Conservation (phyloP, 495 filamentous ascomycete genomes). For the Mycothermus thermophilus region DNA sequence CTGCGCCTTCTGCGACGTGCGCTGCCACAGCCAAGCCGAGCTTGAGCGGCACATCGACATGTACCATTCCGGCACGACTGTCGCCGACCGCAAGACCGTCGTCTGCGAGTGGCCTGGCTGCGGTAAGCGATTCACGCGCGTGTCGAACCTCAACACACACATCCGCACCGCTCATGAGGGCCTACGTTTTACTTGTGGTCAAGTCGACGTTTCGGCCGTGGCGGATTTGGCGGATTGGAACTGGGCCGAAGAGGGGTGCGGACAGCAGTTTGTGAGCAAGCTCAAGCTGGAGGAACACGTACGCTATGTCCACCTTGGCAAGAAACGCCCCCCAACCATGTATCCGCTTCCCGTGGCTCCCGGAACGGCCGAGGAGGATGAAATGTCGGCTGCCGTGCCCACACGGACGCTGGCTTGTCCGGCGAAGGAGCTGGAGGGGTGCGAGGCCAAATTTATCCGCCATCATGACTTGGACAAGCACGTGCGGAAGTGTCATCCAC, state of each 20-base stretch:
- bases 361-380: conserved; percentile 6
- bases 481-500: conserved; percentile 37
- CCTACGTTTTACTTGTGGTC: conserved; percentile 57
- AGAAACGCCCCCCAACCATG: conserved; percentile 28
- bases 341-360: conserved; percentile 19
- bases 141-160: conserved; percentile 67
- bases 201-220: conserved; percentile 42
- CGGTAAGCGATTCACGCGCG: conserved; percentile 58
- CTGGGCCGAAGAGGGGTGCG: conserved; percentile 48
- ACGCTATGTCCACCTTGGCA: conserved; percentile 56
- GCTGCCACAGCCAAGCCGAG: conserved; percentile 44
- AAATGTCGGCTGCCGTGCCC: conserved; percentile 20
- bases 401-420: conserved; percentile 7
- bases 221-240: conserved; percentile 52
- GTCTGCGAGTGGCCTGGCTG: conserved; percentile 52
- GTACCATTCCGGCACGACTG: conserved; percentile 46
- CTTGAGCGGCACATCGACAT: conserved; percentile 58
- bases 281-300: conserved; percentile 69
- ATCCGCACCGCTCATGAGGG: conserved; percentile 60
- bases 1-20: conserved; percentile 57
- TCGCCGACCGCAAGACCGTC: conserved; percentile 48
- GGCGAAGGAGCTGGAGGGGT: conserved; percentile 6
- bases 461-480: conserved; percentile 57
- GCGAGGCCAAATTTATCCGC: conserved; percentile 43
- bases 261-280: conserved; percentile 52